A percentile compares a stretch with the other conserved stretches of the same genome.
phyloP scores from a whole-genome alignment of 768 basidiomycete species.

The Erythrobasidium yunnanense region DNA sequence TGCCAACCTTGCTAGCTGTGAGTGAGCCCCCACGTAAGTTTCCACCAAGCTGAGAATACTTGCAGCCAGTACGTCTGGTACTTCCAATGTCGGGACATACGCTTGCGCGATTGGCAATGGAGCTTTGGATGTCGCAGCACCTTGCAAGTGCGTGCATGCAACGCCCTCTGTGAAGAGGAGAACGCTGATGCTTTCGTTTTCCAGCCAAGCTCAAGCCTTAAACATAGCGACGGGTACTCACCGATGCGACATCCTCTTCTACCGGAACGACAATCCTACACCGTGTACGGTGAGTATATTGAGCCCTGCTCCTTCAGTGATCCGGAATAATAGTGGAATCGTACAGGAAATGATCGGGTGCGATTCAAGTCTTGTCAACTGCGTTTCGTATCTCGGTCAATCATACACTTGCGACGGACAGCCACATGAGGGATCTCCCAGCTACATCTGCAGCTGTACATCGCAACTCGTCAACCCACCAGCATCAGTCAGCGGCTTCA shows the following conservation, averaged over 20 bases:
- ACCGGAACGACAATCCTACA: neutral
- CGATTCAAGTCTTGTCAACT: constrained; percentile 4
- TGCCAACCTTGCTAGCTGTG: constrained; percentile 10
- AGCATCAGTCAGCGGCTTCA: neutral
- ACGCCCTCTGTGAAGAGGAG: neutral
- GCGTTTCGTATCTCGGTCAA: constrained; percentile 7
- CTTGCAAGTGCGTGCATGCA: neutral
- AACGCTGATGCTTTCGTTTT: neutral
- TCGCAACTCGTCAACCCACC: neutral
- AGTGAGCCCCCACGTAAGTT: too few species aligned
- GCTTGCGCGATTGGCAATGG: constrained; percentile 10
- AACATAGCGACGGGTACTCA: neutral
- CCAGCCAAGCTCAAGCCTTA: constrained; percentile 2
- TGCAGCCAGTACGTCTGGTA: too few species aligned
- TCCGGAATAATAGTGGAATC: too few species aligned
- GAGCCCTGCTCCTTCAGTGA: neutral
- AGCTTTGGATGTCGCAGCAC: neutral
- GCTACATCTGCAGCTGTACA: constrained; percentile 11
- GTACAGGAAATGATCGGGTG: constrained; percentile 22
- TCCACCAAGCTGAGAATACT: too few species aligned
- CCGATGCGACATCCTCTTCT: constrained; percentile 11
- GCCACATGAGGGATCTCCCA: neutral
- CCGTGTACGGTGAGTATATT: constrained; percentile 13
- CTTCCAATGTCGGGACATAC: constrained; percentile 1
- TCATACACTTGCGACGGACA: constrained; percentile 2